Conservation (phyloP, 2,329 filamentous ascomycete species). For the Fusarium sp. region DNA sequence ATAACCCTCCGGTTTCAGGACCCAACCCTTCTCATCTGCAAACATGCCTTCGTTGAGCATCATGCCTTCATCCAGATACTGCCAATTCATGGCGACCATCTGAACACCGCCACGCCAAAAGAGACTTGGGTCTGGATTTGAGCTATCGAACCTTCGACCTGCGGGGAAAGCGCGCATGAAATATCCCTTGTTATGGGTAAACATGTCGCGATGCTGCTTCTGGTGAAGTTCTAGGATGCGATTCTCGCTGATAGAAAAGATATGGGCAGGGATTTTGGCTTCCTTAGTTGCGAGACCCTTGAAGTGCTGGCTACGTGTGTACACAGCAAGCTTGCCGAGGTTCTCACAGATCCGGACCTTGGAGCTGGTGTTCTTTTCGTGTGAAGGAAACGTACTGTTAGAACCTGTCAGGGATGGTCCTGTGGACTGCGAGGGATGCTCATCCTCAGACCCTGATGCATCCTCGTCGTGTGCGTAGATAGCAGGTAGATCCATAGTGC, state of each 20-base stretch:
- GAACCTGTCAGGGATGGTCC: constrained; percentile 22
- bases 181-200: constrained; percentile 86
- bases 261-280: constrained; percentile 68
- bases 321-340: constrained; percentile 80
- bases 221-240: constrained; percentile 68
- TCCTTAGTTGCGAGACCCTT: constrained; percentile 73
- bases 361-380: constrained; percentile 54
- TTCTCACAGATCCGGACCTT: constrained; percentile 73
- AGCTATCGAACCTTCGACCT: constrained; percentile 79
- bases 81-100: constrained; percentile 98
- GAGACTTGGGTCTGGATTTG: constrained; percentile 91
- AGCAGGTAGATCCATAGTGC: constrained; percentile 46
- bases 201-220: constrained; percentile 78
- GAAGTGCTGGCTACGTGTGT: constrained; percentile 88
- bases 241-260: constrained; percentile 90
- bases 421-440: constrained; percentile 39
- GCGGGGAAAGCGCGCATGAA: constrained; percentile 94
- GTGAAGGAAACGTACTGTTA: constrained; percentile 12
- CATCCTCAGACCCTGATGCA: constrained; percentile 56
- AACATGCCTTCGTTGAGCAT: constrained; percentile 99
- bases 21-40: constrained; percentile 83
- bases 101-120: constrained; percentile 96
- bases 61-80: constrained; percentile 91
- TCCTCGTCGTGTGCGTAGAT: constrained; percentile 49
- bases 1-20: constrained; percentile 83